Conservation (phyloP, 345 rosid genomes). For the Dovyalis caffra region DNA sequence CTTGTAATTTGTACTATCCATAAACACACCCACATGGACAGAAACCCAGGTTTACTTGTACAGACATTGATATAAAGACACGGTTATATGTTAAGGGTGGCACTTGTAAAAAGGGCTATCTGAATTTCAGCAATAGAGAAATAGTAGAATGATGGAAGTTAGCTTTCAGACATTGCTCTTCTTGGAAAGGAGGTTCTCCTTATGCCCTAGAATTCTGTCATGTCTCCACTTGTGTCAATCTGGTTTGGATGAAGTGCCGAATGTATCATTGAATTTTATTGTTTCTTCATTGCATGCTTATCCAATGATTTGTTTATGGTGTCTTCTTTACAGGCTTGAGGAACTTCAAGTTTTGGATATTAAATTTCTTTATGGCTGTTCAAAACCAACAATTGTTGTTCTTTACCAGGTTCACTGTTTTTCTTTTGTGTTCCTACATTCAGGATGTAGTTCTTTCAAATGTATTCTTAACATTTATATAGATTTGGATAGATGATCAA, state of each 20-base stretch:
- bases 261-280: not conserved
- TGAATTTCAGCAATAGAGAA: not conserved
- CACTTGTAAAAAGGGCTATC: not conserved
- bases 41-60: too few species aligned
- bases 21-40: too few species aligned
- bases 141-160: not conserved
- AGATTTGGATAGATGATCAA: not conserved
- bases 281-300: not conserved
- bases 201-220: too few species aligned
- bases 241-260: not conserved
- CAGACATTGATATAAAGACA: too few species aligned
- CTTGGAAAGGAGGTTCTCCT: not conserved
- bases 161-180: not conserved
- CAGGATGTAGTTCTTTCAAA: not conserved
- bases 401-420: conserved; percentile 66
- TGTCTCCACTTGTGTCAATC: not conserved
- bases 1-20: too few species aligned
- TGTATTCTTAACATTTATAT: not conserved
- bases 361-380: conserved; percentile 87
- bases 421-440: conserved; percentile 6
- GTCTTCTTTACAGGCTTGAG: conserved; percentile 65
- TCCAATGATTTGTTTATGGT: conserved; percentile 4
- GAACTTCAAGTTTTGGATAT: conserved; percentile 96
- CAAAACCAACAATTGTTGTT: conserved; percentile 88
- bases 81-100: too few species aligned